A percentile compares a stretch with the other conserved stretches of the same genome.
These are phyloP conservation scores for Euclidium syriacum DNA, from an alignment of 345 rosid species.

Conservation along the genomic window DNA sequence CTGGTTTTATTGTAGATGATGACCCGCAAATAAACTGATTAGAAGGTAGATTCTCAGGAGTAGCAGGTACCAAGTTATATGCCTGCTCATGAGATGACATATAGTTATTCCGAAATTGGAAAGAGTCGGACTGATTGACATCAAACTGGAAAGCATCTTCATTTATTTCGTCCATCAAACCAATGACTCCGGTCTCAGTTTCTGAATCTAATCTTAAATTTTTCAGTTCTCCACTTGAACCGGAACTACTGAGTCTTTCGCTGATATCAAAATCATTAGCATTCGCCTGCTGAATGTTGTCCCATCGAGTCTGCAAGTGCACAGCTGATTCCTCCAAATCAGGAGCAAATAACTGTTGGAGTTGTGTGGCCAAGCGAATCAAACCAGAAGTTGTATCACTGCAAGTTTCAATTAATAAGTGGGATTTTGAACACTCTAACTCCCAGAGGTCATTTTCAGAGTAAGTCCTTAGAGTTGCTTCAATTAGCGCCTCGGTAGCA, in stretches of 20 bases:
- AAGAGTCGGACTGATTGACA: conserved; percentile 37
- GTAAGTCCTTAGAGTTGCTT: conserved; percentile 56
- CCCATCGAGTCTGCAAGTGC: conserved; percentile 87
- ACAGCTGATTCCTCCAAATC: conserved; percentile 80
- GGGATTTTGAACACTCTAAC: conserved; percentile 68
- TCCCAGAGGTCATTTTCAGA: conserved; percentile 65
- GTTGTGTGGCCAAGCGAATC: conserved; percentile 66
- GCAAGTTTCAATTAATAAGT: conserved; percentile 68
- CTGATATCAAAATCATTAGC: conserved; percentile 37
- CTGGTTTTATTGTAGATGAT: conserved; percentile 37
- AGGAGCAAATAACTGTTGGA: conserved; percentile 85
- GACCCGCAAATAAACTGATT: conserved; percentile 39
- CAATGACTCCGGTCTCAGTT: conserved; percentile 31
- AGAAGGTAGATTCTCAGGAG: conserved; percentile 32
- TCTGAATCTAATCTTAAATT: conserved; percentile 26
- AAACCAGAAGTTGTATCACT: conserved; percentile 78
- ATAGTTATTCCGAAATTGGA: conserved; percentile 31
- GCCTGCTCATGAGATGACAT: conserved; percentile 41
- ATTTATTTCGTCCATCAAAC: conserved; percentile 74
- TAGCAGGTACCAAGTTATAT: conserved; percentile 33
- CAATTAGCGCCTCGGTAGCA: conserved; percentile 65
- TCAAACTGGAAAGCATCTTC: conserved; percentile 66
- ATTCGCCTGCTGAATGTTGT: conserved; percentile 50
- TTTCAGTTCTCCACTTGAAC: conserved; percentile 39
- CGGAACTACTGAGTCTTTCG: conserved; percentile 25